A percentile compares a stretch with the other conserved stretches of the same genome.
These are phyloP conservation scores for Colletotrichum cordylinicola DNA, from an alignment of 2,329 filamentous ascomycete species.

Conservation along the genomic window DNA sequence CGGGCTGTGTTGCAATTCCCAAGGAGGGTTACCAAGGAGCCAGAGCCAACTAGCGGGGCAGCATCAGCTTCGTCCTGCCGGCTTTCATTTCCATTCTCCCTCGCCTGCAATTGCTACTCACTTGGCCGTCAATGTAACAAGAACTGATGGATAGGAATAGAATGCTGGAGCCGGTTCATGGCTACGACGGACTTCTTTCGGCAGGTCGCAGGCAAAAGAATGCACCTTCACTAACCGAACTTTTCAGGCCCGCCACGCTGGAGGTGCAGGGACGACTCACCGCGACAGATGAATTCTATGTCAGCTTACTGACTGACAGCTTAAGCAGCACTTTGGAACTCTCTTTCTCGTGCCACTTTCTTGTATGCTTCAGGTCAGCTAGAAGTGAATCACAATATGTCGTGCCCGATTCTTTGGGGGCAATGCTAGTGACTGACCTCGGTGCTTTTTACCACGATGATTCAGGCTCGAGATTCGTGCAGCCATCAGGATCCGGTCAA, in stretches of 20 bases:
- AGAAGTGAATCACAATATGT: background rate
- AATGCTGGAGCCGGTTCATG: rapidly evolving
- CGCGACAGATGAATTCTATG: too few species aligned
- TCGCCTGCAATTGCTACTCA: background rate
- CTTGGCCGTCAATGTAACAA: background rate
- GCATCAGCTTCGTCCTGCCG: background rate
- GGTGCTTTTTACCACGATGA: background rate
- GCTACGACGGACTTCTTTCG: background rate
- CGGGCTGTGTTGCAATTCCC: background rate
- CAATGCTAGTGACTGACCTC: background rate
- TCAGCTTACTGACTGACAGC: background rate
- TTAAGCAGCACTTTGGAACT: background rate
- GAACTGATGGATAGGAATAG: background rate
- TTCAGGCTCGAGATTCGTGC: background rate
- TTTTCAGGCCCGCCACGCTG: background rate
- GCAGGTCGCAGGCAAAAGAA: background rate
- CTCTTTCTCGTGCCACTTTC: background rate
- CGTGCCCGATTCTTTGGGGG: background rate
- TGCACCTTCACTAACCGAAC: background rate
- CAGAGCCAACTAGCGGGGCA: background rate
- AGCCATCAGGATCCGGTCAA: rapidly evolving
- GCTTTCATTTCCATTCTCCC: background rate
- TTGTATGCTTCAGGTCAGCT: background rate
- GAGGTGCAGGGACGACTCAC: background rate
- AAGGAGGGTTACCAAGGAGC: background rate